Evolutionary conservation across 352 stramenopile species (phyloP), one percentile per base, ranked within the genome.

Genomic region (Stramenopiles sp.): DNA sequence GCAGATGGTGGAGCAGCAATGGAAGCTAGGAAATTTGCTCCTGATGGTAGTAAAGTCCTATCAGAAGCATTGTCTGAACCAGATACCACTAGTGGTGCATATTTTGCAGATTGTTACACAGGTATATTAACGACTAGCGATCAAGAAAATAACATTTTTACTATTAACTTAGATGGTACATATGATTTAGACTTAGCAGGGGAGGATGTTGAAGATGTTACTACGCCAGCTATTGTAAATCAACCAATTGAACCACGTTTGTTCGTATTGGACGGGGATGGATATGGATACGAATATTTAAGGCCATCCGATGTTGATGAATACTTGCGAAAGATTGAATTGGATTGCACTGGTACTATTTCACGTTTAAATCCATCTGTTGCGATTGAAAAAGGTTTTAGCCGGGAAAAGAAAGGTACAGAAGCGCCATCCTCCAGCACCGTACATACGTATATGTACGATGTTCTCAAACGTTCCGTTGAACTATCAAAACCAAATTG

Each of bases 231-330:
- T 30, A 85, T 90, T 6, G 88, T 91, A 78, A 91, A 90, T 65
- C 85, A 92, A 32, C 87, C 87, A 0, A 91, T 93, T 7, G 80
- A 90, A 76, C 88, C 88, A 20, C 85, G 88, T 53, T 32, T 92
- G 73, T 87, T 93, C 32, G 63, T 92, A 63, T 81, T 93, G 20
- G 83, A 89, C n/a, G 88, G 88, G 33, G 86, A 93, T 78, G 88
- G 88, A 6, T 90, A 86, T 0, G 88, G 86, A 0, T 29, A 80
- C 0, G 88, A 93, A n/a, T n/a, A n/a, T n/a, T n/a, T n/a, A n/a
- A n/a, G n/a, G n/a, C n/a, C n/a, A n/a, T n/a, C n/a, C n/a, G n/a
- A n/a, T n/a, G n/a, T n/a, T n/a, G n/a, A n/a, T n/a, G n/a, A n/a
- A n/a, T n/a, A n/a, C n/a, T n/a, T n/a, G n/a, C n/a, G n/a, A n/a